A percentile compares a stretch with the other conserved stretches of the same genome.
Conservation (phyloP, 176 grass and related monocot species). For the Musa troglodytarum region DNA sequence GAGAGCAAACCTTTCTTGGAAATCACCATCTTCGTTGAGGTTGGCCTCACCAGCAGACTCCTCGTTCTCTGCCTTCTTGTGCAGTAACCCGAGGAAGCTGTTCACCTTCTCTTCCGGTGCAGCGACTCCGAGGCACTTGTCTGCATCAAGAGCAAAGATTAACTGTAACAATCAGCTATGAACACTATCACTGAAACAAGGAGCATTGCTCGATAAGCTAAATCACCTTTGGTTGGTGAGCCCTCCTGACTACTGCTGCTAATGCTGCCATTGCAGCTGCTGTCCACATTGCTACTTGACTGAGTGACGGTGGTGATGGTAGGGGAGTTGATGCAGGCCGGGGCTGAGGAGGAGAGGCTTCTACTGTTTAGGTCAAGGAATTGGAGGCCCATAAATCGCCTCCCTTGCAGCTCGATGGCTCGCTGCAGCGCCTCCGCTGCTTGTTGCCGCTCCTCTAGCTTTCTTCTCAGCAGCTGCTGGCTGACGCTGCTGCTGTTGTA, state of each 20-base stretch:
- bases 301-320: too few species aligned
- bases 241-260: too few species aligned
- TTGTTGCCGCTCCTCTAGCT: conserved; percentile 76
- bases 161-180: not conserved
- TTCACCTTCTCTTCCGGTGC: not conserved
- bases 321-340: too few species aligned
- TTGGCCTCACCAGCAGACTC: conserved; percentile 3
- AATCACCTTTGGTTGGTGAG: too few species aligned
- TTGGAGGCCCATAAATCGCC: conserved; percentile 29
- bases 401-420: conserved; percentile 15
- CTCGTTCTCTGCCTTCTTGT: not conserved
- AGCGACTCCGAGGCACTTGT: not conserved
- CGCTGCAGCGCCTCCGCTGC: conserved; percentile 47
- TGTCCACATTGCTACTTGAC: too few species aligned
- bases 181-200: too few species aligned
- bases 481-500: conserved; percentile 35
- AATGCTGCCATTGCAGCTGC: too few species aligned
- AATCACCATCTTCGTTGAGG: conserved; percentile 2
- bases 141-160: not conserved
- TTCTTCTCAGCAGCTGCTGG: conserved; percentile 49
- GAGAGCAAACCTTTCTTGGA: conserved; percentile 2
- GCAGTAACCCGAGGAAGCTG: not conserved
- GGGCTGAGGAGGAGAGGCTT: not conserved
- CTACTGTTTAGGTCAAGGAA: conserved; percentile 22
- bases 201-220: too few species aligned